phyloP scores from a whole-genome alignment of 2,329 filamentous ascomycete genomes.

The Myriosclerotinia curreyana region DNA sequence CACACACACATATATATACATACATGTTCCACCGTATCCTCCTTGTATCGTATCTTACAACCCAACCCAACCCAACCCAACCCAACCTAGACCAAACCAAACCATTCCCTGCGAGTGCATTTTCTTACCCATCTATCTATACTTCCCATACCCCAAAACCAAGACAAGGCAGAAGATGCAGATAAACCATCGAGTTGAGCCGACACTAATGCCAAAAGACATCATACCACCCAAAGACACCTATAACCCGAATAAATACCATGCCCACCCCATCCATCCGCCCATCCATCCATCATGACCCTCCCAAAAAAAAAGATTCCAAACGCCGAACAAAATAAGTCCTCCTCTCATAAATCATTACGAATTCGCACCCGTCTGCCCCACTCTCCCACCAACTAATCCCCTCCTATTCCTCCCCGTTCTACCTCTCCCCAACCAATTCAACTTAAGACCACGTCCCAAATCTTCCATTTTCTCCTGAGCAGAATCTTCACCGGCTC shows the following conservation, averaged over 20 bases:
- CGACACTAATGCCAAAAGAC: conserved; percentile 8
- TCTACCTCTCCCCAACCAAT: conserved; percentile 88
- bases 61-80: not conserved
- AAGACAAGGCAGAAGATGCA: not conserved
- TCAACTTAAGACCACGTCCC: conserved; percentile 85
- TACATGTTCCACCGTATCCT: not conserved
- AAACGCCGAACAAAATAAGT: not conserved
- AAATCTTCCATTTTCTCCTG: conserved; percentile 80
- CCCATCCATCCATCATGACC: conserved; percentile 4
- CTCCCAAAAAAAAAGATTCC: not conserved
- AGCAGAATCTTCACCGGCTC: conserved; percentile 57
- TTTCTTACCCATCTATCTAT: not conserved
- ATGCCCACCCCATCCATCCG: not conserved
- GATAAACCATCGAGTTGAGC: not conserved
- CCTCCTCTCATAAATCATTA: not conserved
- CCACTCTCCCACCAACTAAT: conserved; percentile 57
- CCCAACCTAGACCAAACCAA: not conserved
- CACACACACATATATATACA: not conserved
- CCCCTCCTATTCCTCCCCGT: conserved; percentile 87
- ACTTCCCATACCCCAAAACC: not conserved
- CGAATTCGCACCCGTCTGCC: not conserved
- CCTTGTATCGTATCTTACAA: conserved; percentile 4
- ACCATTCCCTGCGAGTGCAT: not conserved
- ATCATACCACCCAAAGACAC: conserved; percentile 10
- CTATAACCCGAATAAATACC: not conserved